These are phyloP conservation scores for Alternaria metachromatica DNA, from an alignment of 2,329 filamentous ascomycete species.

Conservation along the genomic window DNA sequence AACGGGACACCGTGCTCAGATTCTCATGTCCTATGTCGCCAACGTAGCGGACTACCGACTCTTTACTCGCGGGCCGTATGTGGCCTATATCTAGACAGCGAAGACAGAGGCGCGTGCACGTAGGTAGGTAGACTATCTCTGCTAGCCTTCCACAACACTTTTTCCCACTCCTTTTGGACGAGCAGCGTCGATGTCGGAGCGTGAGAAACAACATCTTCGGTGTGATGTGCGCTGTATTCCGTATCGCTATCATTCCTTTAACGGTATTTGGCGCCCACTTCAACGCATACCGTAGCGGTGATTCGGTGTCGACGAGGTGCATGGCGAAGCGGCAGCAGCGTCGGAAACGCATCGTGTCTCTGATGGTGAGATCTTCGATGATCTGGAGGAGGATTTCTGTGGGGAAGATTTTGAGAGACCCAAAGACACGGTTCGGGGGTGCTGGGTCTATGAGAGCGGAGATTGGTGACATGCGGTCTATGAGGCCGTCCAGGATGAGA, in stretches of 20 bases:
- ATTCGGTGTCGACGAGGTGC: neutral
- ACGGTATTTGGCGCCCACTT: neutral
- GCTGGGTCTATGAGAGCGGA: neutral
- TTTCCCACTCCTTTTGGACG: neutral
- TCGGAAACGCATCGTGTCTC: neutral
- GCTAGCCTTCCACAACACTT: neutral
- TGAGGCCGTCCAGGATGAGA: neutral
- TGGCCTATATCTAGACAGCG: neutral
- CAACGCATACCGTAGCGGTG: neutral
- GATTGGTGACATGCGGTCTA: neutral
- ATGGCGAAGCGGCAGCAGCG: neutral
- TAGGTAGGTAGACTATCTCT: neutral
- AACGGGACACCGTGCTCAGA: neutral
- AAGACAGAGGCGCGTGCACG: neutral
- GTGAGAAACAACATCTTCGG: neutral
- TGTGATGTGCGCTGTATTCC: neutral
- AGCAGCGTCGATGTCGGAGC: neutral
- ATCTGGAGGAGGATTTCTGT: neutral
- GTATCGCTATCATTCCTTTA: neutral
- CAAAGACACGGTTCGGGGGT: neutral
- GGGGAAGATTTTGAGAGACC: neutral
- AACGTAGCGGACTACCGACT: neutral
- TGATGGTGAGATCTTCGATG: neutral
- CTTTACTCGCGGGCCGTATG: neutral
- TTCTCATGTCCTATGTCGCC: neutral